These are phyloP conservation scores for Aspergillus pseudonomiae DNA, from an alignment of 2,329 filamentous ascomycete species.

Conservation along the genomic window DNA sequence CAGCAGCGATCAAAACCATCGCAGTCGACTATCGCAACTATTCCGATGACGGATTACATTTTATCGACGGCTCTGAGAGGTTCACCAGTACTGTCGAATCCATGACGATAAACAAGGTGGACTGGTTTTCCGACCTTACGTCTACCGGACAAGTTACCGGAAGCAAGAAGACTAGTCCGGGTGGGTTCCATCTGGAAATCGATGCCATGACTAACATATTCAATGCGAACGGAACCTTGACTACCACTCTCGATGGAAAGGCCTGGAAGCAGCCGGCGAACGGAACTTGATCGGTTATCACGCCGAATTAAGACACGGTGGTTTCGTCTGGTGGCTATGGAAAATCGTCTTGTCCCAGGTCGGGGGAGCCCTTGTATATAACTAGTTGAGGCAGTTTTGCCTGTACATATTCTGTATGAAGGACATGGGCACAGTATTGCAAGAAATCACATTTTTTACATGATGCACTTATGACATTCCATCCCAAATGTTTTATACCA, in stretches of 20 bases:
- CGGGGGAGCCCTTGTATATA: neutral
- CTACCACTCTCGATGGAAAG: slow-evolving; percentile 41
- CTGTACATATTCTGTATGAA: neutral
- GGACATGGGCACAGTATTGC: neutral
- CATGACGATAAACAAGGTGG: slow-evolving; percentile 30
- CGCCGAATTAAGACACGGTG: neutral
- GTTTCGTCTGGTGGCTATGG: neutral
- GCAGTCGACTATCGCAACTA: slow-evolving; percentile 41
- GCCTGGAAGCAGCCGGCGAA: slow-evolving; percentile 45
- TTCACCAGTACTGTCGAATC: slow-evolving; percentile 30
- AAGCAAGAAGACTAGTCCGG: slow-evolving; percentile 44
- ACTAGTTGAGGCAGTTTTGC: neutral
- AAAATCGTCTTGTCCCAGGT: neutral
- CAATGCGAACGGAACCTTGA: slow-evolving; percentile 46
- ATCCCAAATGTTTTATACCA: neutral
- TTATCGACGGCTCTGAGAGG: slow-evolving; percentile 41
- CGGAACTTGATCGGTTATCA: slow-evolving; percentile 25
- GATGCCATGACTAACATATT: slow-evolving; percentile 46
- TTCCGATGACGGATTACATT: slow-evolving; percentile 39
- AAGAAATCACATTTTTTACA: neutral
- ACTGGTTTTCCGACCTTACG: slow-evolving; percentile 46
- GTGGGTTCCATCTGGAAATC: slow-evolving; percentile 45
- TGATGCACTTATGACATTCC: neutral
- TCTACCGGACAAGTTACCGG: slow-evolving; percentile 33
- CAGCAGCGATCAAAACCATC: slow-evolving; percentile 27